Conservation (phyloP, 108 stramenopile species). For the Conticribra weissflogii region DNA sequence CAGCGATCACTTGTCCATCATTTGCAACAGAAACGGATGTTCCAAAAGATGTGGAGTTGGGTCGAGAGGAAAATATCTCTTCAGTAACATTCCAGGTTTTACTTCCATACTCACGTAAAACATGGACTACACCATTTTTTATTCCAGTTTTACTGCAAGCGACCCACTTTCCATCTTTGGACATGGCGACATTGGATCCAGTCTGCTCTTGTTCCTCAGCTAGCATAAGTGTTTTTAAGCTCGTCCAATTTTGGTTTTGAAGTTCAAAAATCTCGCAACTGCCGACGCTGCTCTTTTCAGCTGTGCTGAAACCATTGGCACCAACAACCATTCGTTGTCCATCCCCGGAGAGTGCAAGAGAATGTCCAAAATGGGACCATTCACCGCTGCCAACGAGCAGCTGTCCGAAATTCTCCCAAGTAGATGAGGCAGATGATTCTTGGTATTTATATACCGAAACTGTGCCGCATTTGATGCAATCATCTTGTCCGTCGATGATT, state of each 20-base stretch:
- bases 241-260: conserved; percentile 18
- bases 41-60: conserved; percentile 14
- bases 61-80: not conserved
- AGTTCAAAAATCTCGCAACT: conserved; percentile 30
- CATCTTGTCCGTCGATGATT: not conserved
- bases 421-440: not conserved
- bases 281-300: conserved; percentile 4
- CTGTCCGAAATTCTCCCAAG: conserved; percentile 20
- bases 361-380: conserved; percentile 29
- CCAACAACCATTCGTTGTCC: conserved; percentile 34
- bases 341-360: conserved; percentile 31
- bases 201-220: conserved; percentile 20
- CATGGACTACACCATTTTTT: not conserved
- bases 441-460: conserved; percentile 16
- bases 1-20: conserved; percentile 11
- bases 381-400: conserved; percentile 2
- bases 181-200: conserved; percentile 28
- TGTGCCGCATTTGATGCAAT: conserved; percentile 17
- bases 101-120: conserved; percentile 2
- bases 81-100: conserved; percentile 13
- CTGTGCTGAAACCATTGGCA: conserved; percentile 26
- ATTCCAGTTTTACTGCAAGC: conserved; percentile 30
- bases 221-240: conserved; percentile 7
- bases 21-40: conserved; percentile 5
- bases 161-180: conserved; percentile 20